phyloP scores from a whole-genome alignment of 192 early-diverging fungal species.

The Nowakowskiella sp. region DNA sequence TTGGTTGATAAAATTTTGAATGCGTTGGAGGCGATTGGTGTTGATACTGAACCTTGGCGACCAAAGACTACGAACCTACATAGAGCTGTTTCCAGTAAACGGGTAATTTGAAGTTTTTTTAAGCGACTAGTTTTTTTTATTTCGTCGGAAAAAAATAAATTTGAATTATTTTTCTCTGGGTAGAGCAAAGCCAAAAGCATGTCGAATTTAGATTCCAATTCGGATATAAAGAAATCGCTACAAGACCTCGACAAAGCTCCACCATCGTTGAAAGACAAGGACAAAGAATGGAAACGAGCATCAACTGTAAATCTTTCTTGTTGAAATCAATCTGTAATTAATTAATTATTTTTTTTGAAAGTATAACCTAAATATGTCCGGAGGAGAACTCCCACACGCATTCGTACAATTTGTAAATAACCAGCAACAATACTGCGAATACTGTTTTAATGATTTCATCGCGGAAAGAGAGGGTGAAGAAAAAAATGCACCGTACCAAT shows the following conservation, averaged over 20 bases:
- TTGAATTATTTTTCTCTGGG: background rate
- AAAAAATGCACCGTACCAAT: slow-evolving; percentile 29
- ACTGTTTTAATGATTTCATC: slow-evolving; percentile 19
- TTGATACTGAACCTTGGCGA: slow-evolving; percentile 30
- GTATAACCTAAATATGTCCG: too few species aligned
- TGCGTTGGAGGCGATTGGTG: slow-evolving; percentile 27
- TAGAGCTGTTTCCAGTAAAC: slow-evolving; percentile 10
- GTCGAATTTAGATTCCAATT: slow-evolving; percentile 9
- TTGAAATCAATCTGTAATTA: too few species aligned
- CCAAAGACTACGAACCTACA: slow-evolving; percentile 7
- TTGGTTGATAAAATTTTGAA: slow-evolving; percentile 27
- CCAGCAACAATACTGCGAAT: slow-evolving; percentile 38
- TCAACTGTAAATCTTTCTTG: too few species aligned
- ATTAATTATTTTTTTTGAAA: too few species aligned
- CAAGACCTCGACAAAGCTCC: background rate
- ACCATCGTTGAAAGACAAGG: slow-evolving; percentile 3
- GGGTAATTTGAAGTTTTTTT: slow-evolving; percentile 2
- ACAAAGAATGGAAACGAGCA: slow-evolving; percentile 12
- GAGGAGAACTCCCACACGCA: slow-evolving; percentile 22
- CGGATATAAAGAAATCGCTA: slow-evolving; percentile 14
- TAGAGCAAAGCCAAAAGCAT: slow-evolving; percentile 12
- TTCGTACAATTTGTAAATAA: slow-evolving; percentile 28
- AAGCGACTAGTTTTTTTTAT: background rate
- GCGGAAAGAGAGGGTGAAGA: slow-evolving; percentile 17
- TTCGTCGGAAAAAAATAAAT: background rate